Base-by-base conservation (phyloP, 2,329 filamentous ascomycete genomes). In the Alternaria sp. region DNA sequence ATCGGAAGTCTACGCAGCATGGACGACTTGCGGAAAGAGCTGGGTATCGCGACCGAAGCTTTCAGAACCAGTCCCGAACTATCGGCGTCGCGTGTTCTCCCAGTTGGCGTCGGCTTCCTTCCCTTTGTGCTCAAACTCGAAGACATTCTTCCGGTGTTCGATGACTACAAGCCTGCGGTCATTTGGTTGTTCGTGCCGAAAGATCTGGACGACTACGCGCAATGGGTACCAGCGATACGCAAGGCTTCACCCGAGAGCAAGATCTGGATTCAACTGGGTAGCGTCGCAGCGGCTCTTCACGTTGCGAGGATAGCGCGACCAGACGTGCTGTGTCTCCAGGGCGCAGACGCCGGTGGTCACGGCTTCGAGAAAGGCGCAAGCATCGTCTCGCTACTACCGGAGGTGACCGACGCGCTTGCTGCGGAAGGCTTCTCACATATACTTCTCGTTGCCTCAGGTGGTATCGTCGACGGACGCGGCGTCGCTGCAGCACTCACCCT, bases 171-270 rank as follows among this genome's bases (percentile, higher is more conserved):
- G 2, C 88, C 89, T 1, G 85, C 84, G 0, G 89, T 88, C 0
- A 81, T 90, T 1, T 92, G 90, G 90, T 82, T 92, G 6, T 91
- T 91, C 70, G 90, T 89, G 2, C 88, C 88, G 2, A 78, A 81
- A 6, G 74, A 82, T 23, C 30, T 79, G 23, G 73, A 81, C 19
- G 79, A 82, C 21, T 77, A 79, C 61, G 66, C 61, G n/a, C 73
- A 23, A 28, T 82, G 75, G 79, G 75, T 76, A 26, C 67, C 56
- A 9, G 79, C 72, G 9, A 67, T 78, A n/a, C 74, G 80, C 21
- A 63, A 67, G 2, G 65, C 76, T 71, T 77, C 36, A 77, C 72
- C 76, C 57, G 52, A 62, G 6, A 85, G 61, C 17, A 81, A 81
- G 62, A 83, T 89, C 3, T 88, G 89, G 75, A 82, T 90, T 2